These are phyloP conservation scores for Paulownia fortunei DNA, from an alignment of 257 asterid species.

Conservation along the genomic window DNA sequence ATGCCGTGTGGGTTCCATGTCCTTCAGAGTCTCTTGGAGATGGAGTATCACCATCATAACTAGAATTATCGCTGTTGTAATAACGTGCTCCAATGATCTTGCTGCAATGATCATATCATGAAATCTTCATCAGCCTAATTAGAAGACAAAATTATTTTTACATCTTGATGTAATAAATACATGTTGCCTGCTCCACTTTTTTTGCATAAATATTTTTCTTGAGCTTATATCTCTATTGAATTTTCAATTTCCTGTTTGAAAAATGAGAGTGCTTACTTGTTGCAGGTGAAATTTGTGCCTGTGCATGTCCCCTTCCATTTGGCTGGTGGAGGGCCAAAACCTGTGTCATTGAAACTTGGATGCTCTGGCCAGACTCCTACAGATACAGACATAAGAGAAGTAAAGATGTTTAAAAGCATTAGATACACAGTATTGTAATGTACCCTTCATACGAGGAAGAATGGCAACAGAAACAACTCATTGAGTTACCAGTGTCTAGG, in stretches of 20 bases:
- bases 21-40: constrained; percentile 54
- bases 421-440: too few relatives aligned
- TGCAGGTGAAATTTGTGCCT: constrained; percentile 53
- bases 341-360: constrained; percentile 49
- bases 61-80: constrained; percentile 30
- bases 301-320: constrained; percentile 54
- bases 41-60: constrained; percentile 17
- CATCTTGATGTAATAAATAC: neutral
- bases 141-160: too few relatives aligned
- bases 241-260: too few relatives aligned
- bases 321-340: constrained; percentile 47
- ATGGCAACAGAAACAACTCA: neutral
- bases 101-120: constrained; percentile 21
- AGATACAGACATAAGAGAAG: too few relatives aligned
- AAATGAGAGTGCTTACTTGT: constrained; percentile 39
- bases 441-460: too few relatives aligned
- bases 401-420: too few relatives aligned
- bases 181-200: neutral
- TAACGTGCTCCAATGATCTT: constrained; percentile 46
- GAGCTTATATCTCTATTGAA: too few relatives aligned
- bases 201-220: too few relatives aligned
- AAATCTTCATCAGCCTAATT: neutral
- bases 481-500: constrained; percentile 40
- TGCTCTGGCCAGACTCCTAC: constrained; percentile 58
- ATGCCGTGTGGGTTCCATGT: constrained; percentile 62